Evolutionary conservation across 495 filamentous ascomycete species (phyloP).

Genomic region (Penicillium atrosanguineum): DNA sequence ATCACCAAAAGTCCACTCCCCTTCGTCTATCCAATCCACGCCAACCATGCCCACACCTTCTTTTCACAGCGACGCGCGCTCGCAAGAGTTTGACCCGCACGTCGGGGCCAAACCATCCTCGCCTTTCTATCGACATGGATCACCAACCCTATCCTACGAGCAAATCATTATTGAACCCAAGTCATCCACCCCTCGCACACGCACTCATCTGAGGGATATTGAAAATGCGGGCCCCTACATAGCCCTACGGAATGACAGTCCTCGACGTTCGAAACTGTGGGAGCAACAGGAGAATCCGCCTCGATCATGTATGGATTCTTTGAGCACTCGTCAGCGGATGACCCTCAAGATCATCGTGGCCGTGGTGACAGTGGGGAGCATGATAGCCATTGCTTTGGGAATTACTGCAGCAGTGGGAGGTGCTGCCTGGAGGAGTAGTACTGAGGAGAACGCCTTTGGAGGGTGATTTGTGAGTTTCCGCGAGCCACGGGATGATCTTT

Average conservation of each 20-base stretch:
- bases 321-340: slow-evolving; percentile 52
- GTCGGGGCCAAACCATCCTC: slow-evolving; percentile 52
- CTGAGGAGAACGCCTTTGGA: slow-evolving; percentile 25
- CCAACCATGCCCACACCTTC: slow-evolving; percentile 4
- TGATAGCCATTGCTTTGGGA: slow-evolving; percentile 61
- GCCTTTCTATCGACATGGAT: slow-evolving; percentile 58
- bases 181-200: slow-evolving; percentile 12
- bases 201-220: slow-evolving; percentile 25
- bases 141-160: slow-evolving; percentile 48
- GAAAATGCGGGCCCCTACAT: slow-evolving; percentile 28
- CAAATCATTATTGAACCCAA: slow-evolving; percentile 39
- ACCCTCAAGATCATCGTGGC: slow-evolving; percentile 53
- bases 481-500: background rate
- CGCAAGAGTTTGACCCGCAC: slow-evolving; percentile 40
- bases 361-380: slow-evolving; percentile 54
- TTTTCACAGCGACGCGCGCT: slow-evolving; percentile 6
- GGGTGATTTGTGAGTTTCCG: slow-evolving; percentile 8
- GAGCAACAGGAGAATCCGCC: slow-evolving; percentile 28
- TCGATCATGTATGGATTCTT: slow-evolving; percentile 31
- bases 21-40: slow-evolving; percentile 20
- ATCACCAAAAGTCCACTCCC: slow-evolving; percentile 11
- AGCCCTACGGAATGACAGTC: slow-evolving; percentile 14
- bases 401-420: slow-evolving; percentile 61
- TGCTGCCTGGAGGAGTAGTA: slow-evolving; percentile 49
- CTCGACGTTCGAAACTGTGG: slow-evolving; percentile 44